phyloP scores from a whole-genome alignment of 768 basidiomycete species.

The Boletellus emodensis region DNA sequence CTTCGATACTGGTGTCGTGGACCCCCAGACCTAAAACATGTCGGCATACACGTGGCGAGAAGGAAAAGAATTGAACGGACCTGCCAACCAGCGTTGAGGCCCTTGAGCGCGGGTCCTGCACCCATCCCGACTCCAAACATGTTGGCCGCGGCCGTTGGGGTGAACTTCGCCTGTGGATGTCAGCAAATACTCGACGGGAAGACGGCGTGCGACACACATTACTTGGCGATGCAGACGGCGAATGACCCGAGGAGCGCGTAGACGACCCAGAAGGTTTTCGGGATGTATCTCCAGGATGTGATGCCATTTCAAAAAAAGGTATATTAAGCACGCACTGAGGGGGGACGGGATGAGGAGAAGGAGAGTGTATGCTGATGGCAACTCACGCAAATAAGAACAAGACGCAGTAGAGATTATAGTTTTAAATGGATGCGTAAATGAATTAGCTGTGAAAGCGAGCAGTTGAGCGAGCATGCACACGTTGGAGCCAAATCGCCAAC shows the following conservation, averaged over 20 bases:
- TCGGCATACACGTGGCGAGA: slow-evolving; percentile 8
- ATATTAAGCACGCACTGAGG: slow-evolving; percentile 30
- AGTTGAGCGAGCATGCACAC: slow-evolving; percentile 20
- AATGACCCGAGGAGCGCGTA: slow-evolving; percentile 59
- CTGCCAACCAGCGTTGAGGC: slow-evolving; percentile 65
- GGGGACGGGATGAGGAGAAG: slow-evolving; percentile 15
- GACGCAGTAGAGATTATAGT: slow-evolving; percentile 30
- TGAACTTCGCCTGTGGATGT: slow-evolving; percentile 46
- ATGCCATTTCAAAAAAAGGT: slow-evolving; percentile 28
- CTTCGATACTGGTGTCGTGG: slow-evolving; percentile 44
- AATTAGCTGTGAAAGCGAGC: slow-evolving; percentile 32
- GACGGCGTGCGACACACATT: slow-evolving; percentile 41
- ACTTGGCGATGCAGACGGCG: slow-evolving; percentile 57
- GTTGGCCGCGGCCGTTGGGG: slow-evolving; percentile 38
- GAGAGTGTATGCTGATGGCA: slow-evolving; percentile 3
- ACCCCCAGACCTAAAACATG: slow-evolving; percentile 53
- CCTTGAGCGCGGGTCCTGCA: slow-evolving; percentile 45
- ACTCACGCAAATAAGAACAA: slow-evolving; percentile 29
- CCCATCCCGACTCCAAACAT: slow-evolving; percentile 53
- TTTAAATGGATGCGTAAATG: slow-evolving; percentile 31
- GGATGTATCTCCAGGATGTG: slow-evolving; percentile 41
- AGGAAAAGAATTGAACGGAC: slow-evolving; percentile 33
- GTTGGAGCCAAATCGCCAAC: slow-evolving; percentile 18
- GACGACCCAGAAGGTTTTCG: slow-evolving; percentile 70
- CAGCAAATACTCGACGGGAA: slow-evolving; percentile 2